phyloP scores from a whole-genome alignment of 176 grass and related monocot species.

The Dendrocalamus sinicus region DNA sequence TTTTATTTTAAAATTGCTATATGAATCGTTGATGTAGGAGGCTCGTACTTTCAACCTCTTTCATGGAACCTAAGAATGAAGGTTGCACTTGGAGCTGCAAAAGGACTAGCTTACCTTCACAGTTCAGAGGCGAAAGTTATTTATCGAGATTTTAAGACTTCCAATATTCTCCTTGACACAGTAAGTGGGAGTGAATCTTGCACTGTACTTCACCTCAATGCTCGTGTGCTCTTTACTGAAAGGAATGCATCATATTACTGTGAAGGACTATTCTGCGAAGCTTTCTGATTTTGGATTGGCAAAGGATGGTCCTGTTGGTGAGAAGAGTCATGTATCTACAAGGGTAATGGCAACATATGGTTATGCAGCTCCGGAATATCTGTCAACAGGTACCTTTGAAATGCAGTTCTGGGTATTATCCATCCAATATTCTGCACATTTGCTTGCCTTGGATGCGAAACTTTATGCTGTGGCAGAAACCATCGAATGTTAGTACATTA shows the following conservation, averaged over 20 bases:
- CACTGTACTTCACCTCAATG: not conserved
- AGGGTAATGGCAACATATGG: conserved; percentile 91
- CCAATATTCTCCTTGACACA: conserved; percentile 90
- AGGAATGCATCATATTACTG: conserved; percentile 29
- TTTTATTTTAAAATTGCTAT: conserved; percentile 31
- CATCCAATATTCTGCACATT: conserved; percentile 12
- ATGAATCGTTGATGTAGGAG: conserved; percentile 63
- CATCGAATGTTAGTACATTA: not conserved
- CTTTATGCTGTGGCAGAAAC: not conserved
- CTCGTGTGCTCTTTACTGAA: conserved; percentile 16
- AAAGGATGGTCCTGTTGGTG: conserved; percentile 87
- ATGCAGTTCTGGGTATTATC: not conserved
- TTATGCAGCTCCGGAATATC: conserved; percentile 93
- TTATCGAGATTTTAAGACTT: conserved; percentile 95
- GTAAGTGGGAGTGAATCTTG: conserved; percentile 52
- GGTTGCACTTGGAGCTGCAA: conserved; percentile 85
- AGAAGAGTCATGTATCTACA: conserved; percentile 90
- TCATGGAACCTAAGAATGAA: conserved; percentile 94
- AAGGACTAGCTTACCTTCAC: conserved; percentile 90
- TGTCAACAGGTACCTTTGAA: conserved; percentile 78
- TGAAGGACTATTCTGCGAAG: conserved; percentile 87
- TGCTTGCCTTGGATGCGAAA: not conserved
- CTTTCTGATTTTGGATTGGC: conserved; percentile 96
- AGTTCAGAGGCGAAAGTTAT: conserved; percentile 84
- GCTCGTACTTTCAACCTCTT: conserved; percentile 74